Evolutionary conservation across 768 basidiomycete species (phyloP).

Genomic region (Boletus rufocinnamomeus): DNA sequence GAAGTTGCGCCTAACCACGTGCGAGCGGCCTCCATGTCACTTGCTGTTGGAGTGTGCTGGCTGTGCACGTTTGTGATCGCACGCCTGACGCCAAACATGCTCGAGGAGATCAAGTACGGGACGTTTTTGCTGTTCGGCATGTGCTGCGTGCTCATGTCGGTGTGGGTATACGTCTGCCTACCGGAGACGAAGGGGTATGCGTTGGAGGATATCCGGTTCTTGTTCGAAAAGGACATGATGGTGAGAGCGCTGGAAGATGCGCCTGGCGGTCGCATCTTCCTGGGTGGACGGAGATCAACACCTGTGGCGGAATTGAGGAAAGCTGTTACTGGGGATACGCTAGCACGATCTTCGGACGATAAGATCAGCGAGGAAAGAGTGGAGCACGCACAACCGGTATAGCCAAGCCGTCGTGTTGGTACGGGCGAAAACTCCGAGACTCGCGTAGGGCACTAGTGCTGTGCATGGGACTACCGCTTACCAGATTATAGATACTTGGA

Average conservation of each 20-base stretch:
- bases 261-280: constrained; percentile 35
- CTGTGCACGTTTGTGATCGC: constrained; percentile 40
- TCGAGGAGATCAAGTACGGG: constrained; percentile 32
- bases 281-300: constrained; percentile 27
- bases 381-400: neutral
- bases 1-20: constrained; percentile 43
- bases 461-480: neutral
- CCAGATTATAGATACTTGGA: too few relatives aligned
- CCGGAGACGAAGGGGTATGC: constrained; percentile 44
- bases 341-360: neutral
- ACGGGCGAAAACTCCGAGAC: too few relatives aligned
- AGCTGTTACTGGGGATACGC: neutral
- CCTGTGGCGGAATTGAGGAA: constrained; percentile 32
- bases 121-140: constrained; percentile 38
- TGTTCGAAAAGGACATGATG: constrained; percentile 39
- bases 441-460: neutral
- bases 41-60: constrained; percentile 39
- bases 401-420: too few relatives aligned
- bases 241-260: constrained; percentile 38
- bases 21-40: constrained; percentile 36
- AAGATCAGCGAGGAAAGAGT: neutral
- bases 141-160: constrained; percentile 36
- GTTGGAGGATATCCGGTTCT: constrained; percentile 40
- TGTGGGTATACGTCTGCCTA: constrained; percentile 40
- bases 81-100: constrained; percentile 41